Evolutionary conservation across 352 stramenopile species (phyloP), one percentile per base, ranked within the genome.

Genomic region (Phytophthora cactorum): DNA sequence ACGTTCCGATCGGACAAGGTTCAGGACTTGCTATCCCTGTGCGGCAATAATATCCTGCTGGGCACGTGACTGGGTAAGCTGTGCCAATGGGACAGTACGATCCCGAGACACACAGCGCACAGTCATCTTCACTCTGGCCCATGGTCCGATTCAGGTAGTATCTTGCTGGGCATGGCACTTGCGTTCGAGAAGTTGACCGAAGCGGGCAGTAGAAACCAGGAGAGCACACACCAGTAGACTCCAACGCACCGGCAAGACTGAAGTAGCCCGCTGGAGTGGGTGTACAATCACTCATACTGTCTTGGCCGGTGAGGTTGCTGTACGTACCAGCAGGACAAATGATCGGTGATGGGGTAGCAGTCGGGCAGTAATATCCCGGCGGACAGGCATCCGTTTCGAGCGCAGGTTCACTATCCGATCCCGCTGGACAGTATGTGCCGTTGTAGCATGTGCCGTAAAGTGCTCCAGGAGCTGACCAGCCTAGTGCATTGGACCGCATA

Each of bases 1-100:
- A 98, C 4, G 88, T 98, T 12, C 95, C 93, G 45, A 97, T 87
- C 1, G 91, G 92, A 61, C 95, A 98, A 1, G 88, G 83, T 28
- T 96, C 81, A 3, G 93, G 88, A 8, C 70, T 70, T 1, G 80
- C 72, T 7, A 93, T 80, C 0, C 89, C 89, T 0, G 89, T 96
- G 29, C 90, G 88, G 52, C 92, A 98, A 71, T 97, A 97, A 49
- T 86, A 96, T 2, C 93, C 93, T 2, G 72, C 67, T 0, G 91
- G 89, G 46, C 93, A 98, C 1, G 60, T 59, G 10, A 85, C 68
- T 2, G 90, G 86, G 50, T 81, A 90, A 3, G 81, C 77, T 0
- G 85, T 86, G 5, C 79, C 88, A 28, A 81, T 73, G 10, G 86
- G 79, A 52, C 88, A 96, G 43, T 89, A 93, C 5, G 71, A 71